Evolutionary conservation across 2,329 filamentous ascomycete genomes (phyloP).

Genomic region (Cercospora sojina): DNA sequence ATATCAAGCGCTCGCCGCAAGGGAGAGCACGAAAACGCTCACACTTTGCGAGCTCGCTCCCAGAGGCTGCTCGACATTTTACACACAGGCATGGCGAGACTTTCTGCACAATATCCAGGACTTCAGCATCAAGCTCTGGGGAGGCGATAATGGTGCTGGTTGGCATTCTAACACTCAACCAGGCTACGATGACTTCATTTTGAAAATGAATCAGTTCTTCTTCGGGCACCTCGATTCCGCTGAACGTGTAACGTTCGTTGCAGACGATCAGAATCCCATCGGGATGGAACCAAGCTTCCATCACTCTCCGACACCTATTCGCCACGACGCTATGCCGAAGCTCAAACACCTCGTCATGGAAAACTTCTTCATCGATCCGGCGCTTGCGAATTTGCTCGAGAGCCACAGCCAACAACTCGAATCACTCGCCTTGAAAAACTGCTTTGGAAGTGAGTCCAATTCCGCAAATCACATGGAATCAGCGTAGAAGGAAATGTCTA

Average conservation of each 20-base stretch:
- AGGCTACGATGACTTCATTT: conserved; percentile 7
- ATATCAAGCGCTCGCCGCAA: conserved; percentile 7
- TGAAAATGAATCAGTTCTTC: conserved; percentile 9
- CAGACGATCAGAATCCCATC: neutral
- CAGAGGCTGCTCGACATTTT: neutral
- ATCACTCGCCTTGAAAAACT: conserved; percentile 1
- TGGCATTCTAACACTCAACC: conserved; percentile 8
- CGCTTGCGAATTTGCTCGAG: neutral
- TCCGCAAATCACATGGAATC: neutral
- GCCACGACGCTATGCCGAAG: neutral
- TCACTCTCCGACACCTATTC: neutral
- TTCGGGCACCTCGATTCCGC: neutral
- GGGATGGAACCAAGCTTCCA: neutral
- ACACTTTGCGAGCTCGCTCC: conserved; percentile 7
- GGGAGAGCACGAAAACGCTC: neutral
- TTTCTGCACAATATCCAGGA: neutral
- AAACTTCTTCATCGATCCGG: conserved; percentile 13
- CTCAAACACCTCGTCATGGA: conserved; percentile 2
- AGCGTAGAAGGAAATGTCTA: neutral
- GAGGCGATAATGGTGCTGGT: conserved; percentile 7
- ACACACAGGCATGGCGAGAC: neutral
- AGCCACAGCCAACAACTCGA: neutral
- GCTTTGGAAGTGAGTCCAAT: neutral
- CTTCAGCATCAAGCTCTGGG: conserved; percentile 12
- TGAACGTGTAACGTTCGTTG: neutral